Percentiles rank a stretch among this genome's conserved stretches.
Evolutionary conservation across 2,329 filamentous ascomycete species (phyloP).

Genomic region (Botrytis galanthina): DNA sequence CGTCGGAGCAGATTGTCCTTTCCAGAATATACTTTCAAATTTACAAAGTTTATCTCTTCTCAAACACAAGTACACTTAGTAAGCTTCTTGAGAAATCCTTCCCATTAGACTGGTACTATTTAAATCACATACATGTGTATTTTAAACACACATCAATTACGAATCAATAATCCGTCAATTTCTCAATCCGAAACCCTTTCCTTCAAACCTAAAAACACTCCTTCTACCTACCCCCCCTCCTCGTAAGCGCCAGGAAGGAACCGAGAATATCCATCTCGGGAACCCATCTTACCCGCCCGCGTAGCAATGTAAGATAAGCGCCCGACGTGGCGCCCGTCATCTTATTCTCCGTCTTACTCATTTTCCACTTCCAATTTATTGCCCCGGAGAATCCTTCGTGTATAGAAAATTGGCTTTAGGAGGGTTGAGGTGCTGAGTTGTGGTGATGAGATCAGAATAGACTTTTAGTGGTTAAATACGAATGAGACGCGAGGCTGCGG

Average conservation of each 20-base stretch:
- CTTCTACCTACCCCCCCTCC: background rate
- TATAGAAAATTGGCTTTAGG: background rate
- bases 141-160: background rate
- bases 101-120: background rate
- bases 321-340: background rate
- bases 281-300: background rate
- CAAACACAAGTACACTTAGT: background rate
- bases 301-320: background rate
- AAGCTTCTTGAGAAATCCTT: background rate
- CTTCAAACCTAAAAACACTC: background rate
- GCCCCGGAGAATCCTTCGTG: background rate
- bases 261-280: background rate
- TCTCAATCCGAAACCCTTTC: background rate
- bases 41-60: background rate
- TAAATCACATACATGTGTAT: background rate
- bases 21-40: background rate
- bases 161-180: background rate
- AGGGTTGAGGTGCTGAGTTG: background rate
- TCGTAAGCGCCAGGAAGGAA: constrained; percentile 5
- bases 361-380: background rate
- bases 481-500: background rate
- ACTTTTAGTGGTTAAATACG: background rate
- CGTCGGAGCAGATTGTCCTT: background rate
- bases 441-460: background rate
- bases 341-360: background rate